Conservation (phyloP, 164 flowering plant species). For the Vitis riparia region DNA sequence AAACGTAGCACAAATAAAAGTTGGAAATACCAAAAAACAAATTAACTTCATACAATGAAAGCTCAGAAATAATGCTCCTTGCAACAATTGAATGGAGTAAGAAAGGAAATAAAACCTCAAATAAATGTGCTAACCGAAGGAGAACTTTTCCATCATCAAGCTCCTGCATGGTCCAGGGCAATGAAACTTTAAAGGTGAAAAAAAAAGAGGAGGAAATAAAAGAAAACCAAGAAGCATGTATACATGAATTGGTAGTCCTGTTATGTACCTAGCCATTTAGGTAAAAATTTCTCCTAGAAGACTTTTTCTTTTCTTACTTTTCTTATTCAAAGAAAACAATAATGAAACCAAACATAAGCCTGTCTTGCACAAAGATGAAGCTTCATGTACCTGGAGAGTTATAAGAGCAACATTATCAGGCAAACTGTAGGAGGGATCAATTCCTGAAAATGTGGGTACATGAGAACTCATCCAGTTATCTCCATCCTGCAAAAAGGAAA, state of each 20-base stretch:
- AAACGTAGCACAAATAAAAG: too few relatives aligned
- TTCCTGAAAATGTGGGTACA: constrained; percentile 31
- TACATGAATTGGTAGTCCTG: not conserved
- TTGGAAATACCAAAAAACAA: too few relatives aligned
- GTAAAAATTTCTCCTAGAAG: not conserved
- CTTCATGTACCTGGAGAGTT: constrained; percentile 41
- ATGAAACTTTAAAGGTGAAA: not conserved
- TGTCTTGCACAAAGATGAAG: not conserved
- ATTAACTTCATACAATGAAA: too few relatives aligned
- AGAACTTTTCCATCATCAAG: constrained; percentile 80
- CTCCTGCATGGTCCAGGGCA: constrained; percentile 45
- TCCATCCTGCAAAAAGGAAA: constrained; percentile 30
- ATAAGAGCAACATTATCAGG: constrained; percentile 48
- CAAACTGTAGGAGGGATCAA: constrained; percentile 38
- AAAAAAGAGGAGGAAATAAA: not conserved
- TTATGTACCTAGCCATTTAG: not conserved
- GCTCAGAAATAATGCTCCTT: not conserved
- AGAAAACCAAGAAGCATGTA: not conserved
- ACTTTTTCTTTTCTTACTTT: not conserved
- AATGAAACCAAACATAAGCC: not conserved
- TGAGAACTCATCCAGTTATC: constrained; percentile 38
- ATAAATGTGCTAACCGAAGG: constrained; percentile 89
- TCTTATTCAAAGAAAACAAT: not conserved
- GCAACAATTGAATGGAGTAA: not conserved
- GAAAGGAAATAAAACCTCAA: constrained; percentile 56